phyloP scores from a whole-genome alignment of 192 early-diverging fungal genomes.

The Globomyces pollinis-pini region DNA sequence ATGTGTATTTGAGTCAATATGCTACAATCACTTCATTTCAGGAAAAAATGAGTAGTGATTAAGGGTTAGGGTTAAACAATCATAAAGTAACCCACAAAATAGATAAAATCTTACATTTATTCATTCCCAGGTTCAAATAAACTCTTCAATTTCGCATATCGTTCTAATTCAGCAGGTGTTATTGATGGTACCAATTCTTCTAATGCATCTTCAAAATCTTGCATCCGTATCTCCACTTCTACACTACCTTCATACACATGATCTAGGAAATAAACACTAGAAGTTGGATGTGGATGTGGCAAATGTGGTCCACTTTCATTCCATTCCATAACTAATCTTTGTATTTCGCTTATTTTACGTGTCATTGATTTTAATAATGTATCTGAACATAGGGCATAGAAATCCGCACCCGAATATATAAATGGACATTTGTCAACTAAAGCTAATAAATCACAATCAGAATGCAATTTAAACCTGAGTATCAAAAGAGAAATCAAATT shows the following conservation, averaged over 20 bases:
- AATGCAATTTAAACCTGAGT: slow-evolving; percentile 57
- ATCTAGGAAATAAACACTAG: slow-evolving; percentile 86
- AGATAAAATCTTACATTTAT: too few species aligned
- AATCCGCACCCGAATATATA: slow-evolving; percentile 94
- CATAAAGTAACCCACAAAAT: too few species aligned
- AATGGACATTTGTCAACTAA: slow-evolving; percentile 84
- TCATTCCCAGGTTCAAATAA: slow-evolving; percentile 58
- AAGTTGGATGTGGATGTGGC: slow-evolving; percentile 50
- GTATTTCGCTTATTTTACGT: slow-evolving; percentile 69
- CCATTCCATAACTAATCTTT: too few species aligned
- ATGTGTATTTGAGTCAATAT: too few species aligned
- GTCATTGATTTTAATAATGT: slow-evolving; percentile 95
- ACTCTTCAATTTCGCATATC: slow-evolving; percentile 73
- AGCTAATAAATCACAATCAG: slow-evolving; percentile 61
- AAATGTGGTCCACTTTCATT: slow-evolving; percentile 18
- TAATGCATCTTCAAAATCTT: slow-evolving; percentile 80
- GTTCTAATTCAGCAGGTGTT: slow-evolving; percentile 71
- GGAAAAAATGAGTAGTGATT: too few species aligned
- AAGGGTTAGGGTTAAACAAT: too few species aligned
- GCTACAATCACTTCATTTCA: too few species aligned
- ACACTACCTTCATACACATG: slow-evolving; percentile 63
- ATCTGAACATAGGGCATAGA: slow-evolving; percentile 97
- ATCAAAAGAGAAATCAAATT: slow-evolving; percentile 12
- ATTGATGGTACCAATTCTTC: slow-evolving; percentile 85
- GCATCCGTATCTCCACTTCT: slow-evolving; percentile 64